These are phyloP conservation scores for Cryphonectria nitschkei DNA, from an alignment of 2,329 filamentous ascomycete species.

Conservation along the genomic window DNA sequence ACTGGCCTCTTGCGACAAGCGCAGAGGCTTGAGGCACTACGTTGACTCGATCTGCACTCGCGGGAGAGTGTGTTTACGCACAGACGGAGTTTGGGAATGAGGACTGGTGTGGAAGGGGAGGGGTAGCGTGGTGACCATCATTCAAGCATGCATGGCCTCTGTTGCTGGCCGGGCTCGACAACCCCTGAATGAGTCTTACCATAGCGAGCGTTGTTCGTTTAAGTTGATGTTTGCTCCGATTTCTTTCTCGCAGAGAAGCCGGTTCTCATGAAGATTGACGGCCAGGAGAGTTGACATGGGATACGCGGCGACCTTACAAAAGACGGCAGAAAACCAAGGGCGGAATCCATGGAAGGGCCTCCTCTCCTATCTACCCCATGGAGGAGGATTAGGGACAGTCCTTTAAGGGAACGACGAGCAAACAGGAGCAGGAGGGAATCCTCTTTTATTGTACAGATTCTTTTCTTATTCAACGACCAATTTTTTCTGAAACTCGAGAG, in stretches of 20 bases:
- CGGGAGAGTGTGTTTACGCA: conserved; percentile 5
- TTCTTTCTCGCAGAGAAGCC: not conserved
- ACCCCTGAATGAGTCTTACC: conserved; percentile 11
- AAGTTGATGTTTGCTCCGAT: not conserved
- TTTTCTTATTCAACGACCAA: conserved; percentile 26
- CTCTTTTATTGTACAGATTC: conserved; percentile 21
- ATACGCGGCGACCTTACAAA: conserved; percentile 2
- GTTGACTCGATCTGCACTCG: not conserved
- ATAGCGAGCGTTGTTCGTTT: conserved; percentile 11
- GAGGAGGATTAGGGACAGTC: not conserved
- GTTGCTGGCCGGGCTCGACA: conserved; percentile 16
- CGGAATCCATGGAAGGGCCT: not conserved
- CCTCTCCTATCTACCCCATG: not conserved
- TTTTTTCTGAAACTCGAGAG: conserved; percentile 21
- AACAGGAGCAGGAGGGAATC: conserved; percentile 5
- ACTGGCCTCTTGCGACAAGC: not conserved
- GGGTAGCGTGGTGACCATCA: conserved; percentile 3
- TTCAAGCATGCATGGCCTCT: conserved; percentile 16
- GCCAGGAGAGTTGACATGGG: conserved; percentile 3
- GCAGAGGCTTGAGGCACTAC: not conserved
- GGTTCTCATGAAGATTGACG: conserved; percentile 4
- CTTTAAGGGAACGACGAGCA: not conserved
- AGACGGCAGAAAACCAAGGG: conserved; percentile 1
- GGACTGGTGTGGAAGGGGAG: not conserved
- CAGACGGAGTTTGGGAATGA: conserved; percentile 11